A percentile compares a stretch with the other conserved stretches of the same genome.
Conservation (phyloP, 2,329 filamentous ascomycete genomes). For the Zasmidium citrigriseum region DNA sequence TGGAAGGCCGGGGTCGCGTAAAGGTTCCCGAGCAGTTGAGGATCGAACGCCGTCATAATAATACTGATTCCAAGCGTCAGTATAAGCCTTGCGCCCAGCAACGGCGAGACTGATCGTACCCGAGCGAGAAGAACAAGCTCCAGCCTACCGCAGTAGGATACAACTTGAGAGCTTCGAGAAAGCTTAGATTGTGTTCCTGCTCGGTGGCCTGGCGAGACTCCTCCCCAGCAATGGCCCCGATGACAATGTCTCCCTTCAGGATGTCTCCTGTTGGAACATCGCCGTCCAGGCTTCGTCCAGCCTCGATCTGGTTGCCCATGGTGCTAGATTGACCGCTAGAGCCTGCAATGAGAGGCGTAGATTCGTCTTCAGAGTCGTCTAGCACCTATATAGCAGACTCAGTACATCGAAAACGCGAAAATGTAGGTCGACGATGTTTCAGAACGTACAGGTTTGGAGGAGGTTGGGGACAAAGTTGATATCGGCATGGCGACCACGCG, state of each 20-base stretch:
- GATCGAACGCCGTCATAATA: slow-evolving; percentile 63
- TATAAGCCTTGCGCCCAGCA: not conserved
- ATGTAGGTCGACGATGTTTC: too few species aligned
- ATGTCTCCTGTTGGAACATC: slow-evolving; percentile 4
- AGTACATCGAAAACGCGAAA: not conserved
- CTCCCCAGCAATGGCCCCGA: slow-evolving; percentile 31
- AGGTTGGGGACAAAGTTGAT: not conserved
- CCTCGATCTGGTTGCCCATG: not conserved
- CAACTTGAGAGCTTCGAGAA: slow-evolving; percentile 40
- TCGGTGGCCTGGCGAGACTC: slow-evolving; percentile 27
- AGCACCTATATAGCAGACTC: not conserved
- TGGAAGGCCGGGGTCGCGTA: slow-evolving; percentile 62
- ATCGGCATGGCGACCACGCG: not conserved
- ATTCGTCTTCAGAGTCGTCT: not conserved
- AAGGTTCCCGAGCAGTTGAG: slow-evolving; percentile 64
- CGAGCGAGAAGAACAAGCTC: slow-evolving; percentile 61
- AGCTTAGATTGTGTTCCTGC: slow-evolving; percentile 29
- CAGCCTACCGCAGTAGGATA: slow-evolving; percentile 54
- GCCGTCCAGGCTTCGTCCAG: slow-evolving; percentile 1
- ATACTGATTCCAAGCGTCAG: slow-evolving; percentile 36
- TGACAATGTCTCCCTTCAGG: slow-evolving; percentile 27
- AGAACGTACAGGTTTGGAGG: not conserved
- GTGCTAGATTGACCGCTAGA: not conserved
- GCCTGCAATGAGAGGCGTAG: not conserved
- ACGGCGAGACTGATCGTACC: slow-evolving; percentile 22